Conservation (phyloP, 2,329 filamentous ascomycete genomes). For the Chaetothyriales sp. region DNA sequence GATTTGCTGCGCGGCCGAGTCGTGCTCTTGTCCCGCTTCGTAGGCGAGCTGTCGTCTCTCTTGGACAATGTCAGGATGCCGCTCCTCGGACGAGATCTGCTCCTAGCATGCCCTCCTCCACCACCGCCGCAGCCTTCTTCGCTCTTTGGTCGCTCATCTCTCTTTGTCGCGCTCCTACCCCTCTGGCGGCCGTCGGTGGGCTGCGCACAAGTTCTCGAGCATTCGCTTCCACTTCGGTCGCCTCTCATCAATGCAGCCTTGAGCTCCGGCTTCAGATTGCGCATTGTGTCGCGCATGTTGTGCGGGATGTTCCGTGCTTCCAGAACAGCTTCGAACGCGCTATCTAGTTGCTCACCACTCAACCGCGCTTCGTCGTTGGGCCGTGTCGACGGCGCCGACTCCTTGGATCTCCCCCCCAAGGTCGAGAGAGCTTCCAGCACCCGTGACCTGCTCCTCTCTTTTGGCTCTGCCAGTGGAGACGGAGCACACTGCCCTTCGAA, state of each 20-base stretch:
- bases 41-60: slow-evolving; percentile 49
- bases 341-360: slow-evolving; percentile 17
- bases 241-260: slow-evolving; percentile 93
- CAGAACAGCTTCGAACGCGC: slow-evolving; percentile 33
- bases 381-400: slow-evolving; percentile 1
- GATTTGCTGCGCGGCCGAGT: slow-evolving; percentile 23
- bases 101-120: slow-evolving; percentile 28
- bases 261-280: slow-evolving; percentile 72
- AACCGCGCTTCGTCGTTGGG: slow-evolving; percentile 2
- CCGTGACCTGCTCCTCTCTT: slow-evolving; percentile 10
- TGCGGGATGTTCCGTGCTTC: slow-evolving; percentile 88
- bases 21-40: slow-evolving; percentile 51
- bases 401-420: slow-evolving; percentile 13
- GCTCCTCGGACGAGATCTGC: slow-evolving; percentile 45
- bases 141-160: slow-evolving; percentile 29
- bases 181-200: slow-evolving; percentile 26
- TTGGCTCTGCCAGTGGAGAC: background rate
- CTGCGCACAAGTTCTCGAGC: slow-evolving; percentile 35
- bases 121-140: no score
- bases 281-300: slow-evolving; percentile 89
- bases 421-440: slow-evolving; percentile 16
- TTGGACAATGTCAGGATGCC: slow-evolving; percentile 68
- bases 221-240: slow-evolving; percentile 58
- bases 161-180: slow-evolving; percentile 21
- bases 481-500: background rate